Evolutionary conservation across 2,329 filamentous ascomycete species (phyloP).

Genomic region (Fusarium graminum): DNA sequence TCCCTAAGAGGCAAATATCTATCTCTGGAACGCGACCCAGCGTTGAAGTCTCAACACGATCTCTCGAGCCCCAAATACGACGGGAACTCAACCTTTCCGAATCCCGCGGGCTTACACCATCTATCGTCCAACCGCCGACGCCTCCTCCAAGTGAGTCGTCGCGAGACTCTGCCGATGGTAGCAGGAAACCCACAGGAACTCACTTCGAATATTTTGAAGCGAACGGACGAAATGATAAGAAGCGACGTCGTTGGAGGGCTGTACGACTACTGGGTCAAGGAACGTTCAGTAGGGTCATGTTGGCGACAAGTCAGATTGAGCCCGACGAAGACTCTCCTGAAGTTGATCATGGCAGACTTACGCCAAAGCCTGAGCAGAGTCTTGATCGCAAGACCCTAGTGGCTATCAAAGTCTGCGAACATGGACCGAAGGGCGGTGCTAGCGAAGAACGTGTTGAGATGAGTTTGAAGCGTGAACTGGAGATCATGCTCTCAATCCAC

Average conservation of each 20-base stretch:
- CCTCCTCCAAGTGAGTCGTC: conserved; percentile 85
- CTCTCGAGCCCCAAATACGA: conserved; percentile 66
- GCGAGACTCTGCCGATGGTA: conserved; percentile 57
- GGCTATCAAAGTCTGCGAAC: conserved; percentile 94
- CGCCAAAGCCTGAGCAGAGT: conserved; percentile 50
- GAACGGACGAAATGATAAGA: conserved; percentile 73
- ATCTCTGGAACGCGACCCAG: conserved; percentile 71
- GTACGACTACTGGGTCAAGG: conserved; percentile 88
- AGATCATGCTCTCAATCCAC: conserved; percentile 88
- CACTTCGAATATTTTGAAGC: conserved; percentile 77
- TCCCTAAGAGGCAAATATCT: conserved; percentile 79
- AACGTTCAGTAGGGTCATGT: conserved; percentile 93
- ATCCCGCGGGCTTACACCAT: conserved; percentile 77
- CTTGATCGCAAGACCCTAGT: conserved; percentile 83
- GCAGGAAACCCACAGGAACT: conserved; percentile 58
- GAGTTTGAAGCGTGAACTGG: conserved; percentile 92
- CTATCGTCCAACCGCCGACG: conserved; percentile 76
- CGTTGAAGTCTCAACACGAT: conserved; percentile 49
- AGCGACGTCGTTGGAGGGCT: conserved; percentile 81
- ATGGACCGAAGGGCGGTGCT: conserved; percentile 91
- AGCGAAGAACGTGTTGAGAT: conserved; percentile 94
- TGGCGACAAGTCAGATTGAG: conserved; percentile 83
- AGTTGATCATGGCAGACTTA: conserved; percentile 52
- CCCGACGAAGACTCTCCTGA: conserved; percentile 61
- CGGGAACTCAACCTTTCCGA: conserved; percentile 86